Evolutionary conservation across 2,329 filamentous ascomycete genomes (phyloP).

Genomic region (Alternaria ventricosa): DNA sequence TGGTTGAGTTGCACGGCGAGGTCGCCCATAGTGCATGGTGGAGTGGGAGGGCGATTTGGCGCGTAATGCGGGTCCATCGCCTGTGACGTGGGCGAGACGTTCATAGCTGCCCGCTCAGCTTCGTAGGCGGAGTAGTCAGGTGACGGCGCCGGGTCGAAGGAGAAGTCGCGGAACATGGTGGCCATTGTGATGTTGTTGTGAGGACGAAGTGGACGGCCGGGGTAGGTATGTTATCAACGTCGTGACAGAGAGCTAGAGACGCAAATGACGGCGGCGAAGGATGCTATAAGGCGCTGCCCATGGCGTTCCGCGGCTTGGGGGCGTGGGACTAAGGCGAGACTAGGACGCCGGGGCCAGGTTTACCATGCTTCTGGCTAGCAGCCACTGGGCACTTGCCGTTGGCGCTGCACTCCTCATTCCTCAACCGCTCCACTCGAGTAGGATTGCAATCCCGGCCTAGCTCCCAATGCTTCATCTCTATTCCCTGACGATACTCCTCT

Average conservation of each 20-base stretch:
- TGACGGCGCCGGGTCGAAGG: conserved; percentile 46
- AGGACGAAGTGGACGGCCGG: not conserved
- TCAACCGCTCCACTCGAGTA: conserved; percentile 3
- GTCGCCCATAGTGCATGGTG: conserved; percentile 45
- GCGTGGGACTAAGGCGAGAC: conserved; percentile 1
- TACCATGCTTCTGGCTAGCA: conserved; percentile 2
- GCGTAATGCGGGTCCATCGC: conserved; percentile 9
- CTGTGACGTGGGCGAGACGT: conserved; percentile 43
- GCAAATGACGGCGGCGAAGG: conserved; percentile 19
- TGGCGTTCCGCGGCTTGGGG: conserved; percentile 2
- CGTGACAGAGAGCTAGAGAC: not conserved
- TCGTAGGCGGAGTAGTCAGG: conserved; percentile 33
- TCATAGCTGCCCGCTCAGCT: conserved; percentile 39
- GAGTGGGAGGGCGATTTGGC: conserved; percentile 30
- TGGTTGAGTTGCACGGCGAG: conserved; percentile 44
- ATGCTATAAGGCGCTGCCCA: conserved; percentile 11
- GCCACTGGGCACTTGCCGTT: conserved; percentile 1
- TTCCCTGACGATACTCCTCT: not conserved
- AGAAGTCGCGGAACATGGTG: conserved; percentile 49
- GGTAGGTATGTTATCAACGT: not conserved
- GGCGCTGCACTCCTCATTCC: conserved; percentile 3
- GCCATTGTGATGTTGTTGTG: conserved; percentile 4
- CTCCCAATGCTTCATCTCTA: not conserved
- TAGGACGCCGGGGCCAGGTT: not conserved
- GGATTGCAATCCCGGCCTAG: not conserved